Evolutionary conservation across 2,329 filamentous ascomycete genomes (phyloP).

Genomic region (Hypocreales sp.): DNA sequence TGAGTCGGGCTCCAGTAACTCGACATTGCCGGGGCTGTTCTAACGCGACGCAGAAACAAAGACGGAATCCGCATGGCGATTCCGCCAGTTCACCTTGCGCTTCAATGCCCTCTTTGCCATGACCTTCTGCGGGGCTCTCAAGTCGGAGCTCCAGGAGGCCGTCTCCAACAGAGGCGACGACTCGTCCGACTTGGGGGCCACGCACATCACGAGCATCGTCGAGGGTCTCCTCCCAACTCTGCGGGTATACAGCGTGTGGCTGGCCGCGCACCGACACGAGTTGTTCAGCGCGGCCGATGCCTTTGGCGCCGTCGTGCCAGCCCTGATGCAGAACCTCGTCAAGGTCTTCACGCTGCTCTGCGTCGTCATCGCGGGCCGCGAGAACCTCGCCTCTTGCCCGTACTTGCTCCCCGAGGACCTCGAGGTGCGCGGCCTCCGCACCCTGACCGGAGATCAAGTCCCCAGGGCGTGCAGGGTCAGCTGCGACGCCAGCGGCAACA

Average conservation of each 20-base stretch:
- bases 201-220: slow-evolving; percentile 19
- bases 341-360: slow-evolving; percentile 33
- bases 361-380: slow-evolving; percentile 22
- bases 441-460: slow-evolving; percentile 22
- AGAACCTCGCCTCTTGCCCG: slow-evolving; percentile 21
- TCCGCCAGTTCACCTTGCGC: slow-evolving; percentile 51
- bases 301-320: slow-evolving; percentile 27
- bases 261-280: slow-evolving; percentile 29
- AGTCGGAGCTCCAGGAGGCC: slow-evolving; percentile 43
- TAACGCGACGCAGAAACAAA: slow-evolving; percentile 25
- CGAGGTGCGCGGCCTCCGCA: slow-evolving; percentile 26
- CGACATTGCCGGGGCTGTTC: neutral
- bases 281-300: slow-evolving; percentile 28
- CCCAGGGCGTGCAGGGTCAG: slow-evolving; percentile 24
- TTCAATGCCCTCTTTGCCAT: slow-evolving; percentile 69
- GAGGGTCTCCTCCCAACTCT: slow-evolving; percentile 33
- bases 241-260: slow-evolving; percentile 38
- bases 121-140: slow-evolving; percentile 52
- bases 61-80: slow-evolving; percentile 26
- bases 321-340: slow-evolving; percentile 29
- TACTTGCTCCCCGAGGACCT: slow-evolving; percentile 38
- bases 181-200: slow-evolving; percentile 8
- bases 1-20: slow-evolving; percentile 11
- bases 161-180: slow-evolving; percentile 5
- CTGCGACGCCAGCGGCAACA: slow-evolving; percentile 15